Evolutionary conservation across 768 basidiomycete genomes (phyloP).

Genomic region (Scleroderma citrinum): DNA sequence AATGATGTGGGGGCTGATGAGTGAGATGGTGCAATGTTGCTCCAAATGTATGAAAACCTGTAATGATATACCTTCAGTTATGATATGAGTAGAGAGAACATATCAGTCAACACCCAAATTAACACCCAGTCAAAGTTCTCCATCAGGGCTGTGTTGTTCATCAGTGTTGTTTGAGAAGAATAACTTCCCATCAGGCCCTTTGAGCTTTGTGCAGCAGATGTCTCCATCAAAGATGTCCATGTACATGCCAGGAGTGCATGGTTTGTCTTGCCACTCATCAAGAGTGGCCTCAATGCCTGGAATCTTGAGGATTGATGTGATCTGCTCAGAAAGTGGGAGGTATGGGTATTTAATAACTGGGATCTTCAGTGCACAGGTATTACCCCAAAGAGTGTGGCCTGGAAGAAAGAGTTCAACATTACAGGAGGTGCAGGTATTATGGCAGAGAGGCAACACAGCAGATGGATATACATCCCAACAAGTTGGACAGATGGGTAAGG

Average conservation of each 20-base stretch:
- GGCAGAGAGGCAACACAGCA: background rate
- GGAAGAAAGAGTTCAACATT: background rate
- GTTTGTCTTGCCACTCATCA: conserved; percentile 9
- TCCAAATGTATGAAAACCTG: conserved; percentile 33
- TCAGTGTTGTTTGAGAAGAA: background rate
- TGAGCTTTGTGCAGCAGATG: conserved; percentile 8
- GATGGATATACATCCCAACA: conserved; percentile 19
- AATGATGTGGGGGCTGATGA: conserved; percentile 18
- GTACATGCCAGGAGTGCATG: conserved; percentile 7
- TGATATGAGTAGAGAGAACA: background rate
- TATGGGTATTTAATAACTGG: conserved; percentile 4
- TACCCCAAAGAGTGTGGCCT: background rate
- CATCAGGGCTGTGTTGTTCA: conserved; percentile 6
- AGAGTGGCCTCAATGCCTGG: background rate
- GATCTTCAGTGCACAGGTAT: background rate
- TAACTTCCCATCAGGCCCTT: too few relatives aligned
- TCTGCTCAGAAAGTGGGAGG: conserved; percentile 2
- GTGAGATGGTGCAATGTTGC: conserved; percentile 31
- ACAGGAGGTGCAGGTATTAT: background rate
- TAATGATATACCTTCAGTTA: background rate
- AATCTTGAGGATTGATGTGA: conserved; percentile 11
- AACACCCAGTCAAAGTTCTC: conserved; percentile 25
- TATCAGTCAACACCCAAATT: conserved; percentile 30
- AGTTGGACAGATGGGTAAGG: conserved; percentile 16
- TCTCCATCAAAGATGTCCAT: conserved; percentile 25